These are phyloP conservation scores for Sisymbrium irio DNA, from an alignment of 345 rosid species.

Conservation along the genomic window DNA sequence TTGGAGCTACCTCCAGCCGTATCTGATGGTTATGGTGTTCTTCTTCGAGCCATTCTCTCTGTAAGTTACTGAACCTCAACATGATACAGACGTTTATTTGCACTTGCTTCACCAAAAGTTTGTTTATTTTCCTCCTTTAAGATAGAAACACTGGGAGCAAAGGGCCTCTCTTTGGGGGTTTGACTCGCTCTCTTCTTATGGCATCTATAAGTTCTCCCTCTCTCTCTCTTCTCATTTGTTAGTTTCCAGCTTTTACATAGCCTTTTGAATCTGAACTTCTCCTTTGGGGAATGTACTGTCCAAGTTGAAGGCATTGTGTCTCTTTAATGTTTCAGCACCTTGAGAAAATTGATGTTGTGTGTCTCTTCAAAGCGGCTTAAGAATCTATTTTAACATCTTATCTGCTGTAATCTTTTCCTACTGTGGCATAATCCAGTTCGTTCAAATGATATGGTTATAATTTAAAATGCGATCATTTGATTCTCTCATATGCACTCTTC, in stretches of 20 bases:
- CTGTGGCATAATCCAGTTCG: neutral
- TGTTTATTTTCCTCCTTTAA: neutral
- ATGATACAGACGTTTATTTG: neutral
- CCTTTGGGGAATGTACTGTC: neutral
- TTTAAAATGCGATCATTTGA: neutral
- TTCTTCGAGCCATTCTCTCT: too few species aligned
- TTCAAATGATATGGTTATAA: neutral
- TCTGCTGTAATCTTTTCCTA: neutral
- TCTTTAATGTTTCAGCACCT: neutral
- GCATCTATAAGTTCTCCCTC: conserved; percentile 42
- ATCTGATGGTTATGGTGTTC: too few species aligned
- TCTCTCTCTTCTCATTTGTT: neutral
- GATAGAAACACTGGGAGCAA: conserved; percentile 47
- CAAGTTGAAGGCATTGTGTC: conserved; percentile 8
- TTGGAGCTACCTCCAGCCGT: too few species aligned
- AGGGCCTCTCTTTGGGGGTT: conserved; percentile 34
- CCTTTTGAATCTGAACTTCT: neutral
- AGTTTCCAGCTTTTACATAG: neutral
- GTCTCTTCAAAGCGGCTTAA: neutral
- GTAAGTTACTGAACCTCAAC: too few species aligned
- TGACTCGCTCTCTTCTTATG: conserved; percentile 42
- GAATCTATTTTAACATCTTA: neutral
- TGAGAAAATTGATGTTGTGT: neutral
- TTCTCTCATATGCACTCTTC: neutral
- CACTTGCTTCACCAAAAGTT: too few species aligned